phyloP scores from a whole-genome alignment of 768 basidiomycete species.

The Daedalea quercina region DNA sequence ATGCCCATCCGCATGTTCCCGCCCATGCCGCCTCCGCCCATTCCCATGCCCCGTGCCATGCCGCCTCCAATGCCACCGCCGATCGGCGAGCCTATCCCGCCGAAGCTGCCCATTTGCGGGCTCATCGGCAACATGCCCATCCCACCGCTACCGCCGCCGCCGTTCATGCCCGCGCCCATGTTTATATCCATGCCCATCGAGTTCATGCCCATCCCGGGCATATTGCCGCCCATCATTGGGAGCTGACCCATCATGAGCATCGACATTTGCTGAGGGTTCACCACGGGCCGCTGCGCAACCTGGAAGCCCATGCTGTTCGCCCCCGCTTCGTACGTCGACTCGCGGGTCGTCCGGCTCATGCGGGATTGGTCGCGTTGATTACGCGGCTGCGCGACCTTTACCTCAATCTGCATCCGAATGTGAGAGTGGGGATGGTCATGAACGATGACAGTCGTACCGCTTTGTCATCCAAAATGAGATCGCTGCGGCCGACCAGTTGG shows the following conservation, averaged over 20 bases:
- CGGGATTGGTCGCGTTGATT: slow-evolving; percentile 56
- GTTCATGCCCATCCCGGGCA: slow-evolving; percentile 24
- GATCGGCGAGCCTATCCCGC: slow-evolving; percentile 13
- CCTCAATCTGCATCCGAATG: slow-evolving; percentile 65
- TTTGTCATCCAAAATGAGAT: slow-evolving; percentile 89
- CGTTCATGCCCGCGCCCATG: slow-evolving; percentile 10
- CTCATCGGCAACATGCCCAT: slow-evolving; percentile 17
- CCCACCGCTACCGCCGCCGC: slow-evolving; percentile 12
- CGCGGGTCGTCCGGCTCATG: slow-evolving; percentile 5
- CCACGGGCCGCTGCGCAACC: slow-evolving; percentile 41
- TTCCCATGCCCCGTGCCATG: slow-evolving; percentile 18
- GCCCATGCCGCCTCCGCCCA: slow-evolving; percentile 10
- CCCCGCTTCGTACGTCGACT: slow-evolving; percentile 23
- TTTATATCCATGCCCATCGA: slow-evolving; percentile 28
- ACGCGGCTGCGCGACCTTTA: slow-evolving; percentile 89
- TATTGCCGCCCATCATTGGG: slow-evolving; percentile 16
- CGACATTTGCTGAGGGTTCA: slow-evolving; percentile 89
- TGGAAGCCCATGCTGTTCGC: slow-evolving; percentile 26
- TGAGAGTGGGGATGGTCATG: background rate
- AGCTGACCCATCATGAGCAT: slow-evolving; percentile 69
- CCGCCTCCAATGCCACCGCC: slow-evolving; percentile 11
- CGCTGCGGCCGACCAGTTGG: slow-evolving; percentile 70
- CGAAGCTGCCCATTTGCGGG: slow-evolving; percentile 13
- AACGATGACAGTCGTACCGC: slow-evolving; percentile 44
- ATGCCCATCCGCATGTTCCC: slow-evolving; percentile 20